Base-by-base conservation (phyloP, 2,329 filamentous ascomycete genomes). In the Cladosporium cucumerinum region DNA sequence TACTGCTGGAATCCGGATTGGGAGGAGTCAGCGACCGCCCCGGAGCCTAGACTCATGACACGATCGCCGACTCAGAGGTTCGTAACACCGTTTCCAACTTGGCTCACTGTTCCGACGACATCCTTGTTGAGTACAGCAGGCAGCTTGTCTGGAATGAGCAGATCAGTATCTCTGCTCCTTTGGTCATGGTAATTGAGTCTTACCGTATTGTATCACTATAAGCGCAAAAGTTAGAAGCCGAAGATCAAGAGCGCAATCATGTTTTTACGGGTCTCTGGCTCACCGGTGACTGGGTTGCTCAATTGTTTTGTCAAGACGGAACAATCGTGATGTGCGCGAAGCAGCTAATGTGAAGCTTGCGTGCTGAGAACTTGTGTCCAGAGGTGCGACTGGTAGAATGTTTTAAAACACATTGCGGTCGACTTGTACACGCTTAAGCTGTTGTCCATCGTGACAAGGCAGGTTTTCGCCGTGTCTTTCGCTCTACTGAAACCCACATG, bases 161-260 rank as follows among this genome's bases (percentile, higher is more conserved):
- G 28, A 21, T 46, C 59, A 16, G 43, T 51, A 14, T 61, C 59
- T 26, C 59, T 52, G 30, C 59, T 61, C 30, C 59, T 12, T 26
- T 61, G 59, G 8, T 61, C 59, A 25, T 61, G 59, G 23, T 46
- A 46, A 23, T 61, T 61, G 10, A 61, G 59, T 14, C 59, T 46
- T 61, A 28, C 5, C 7, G 28, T 10, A 25, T 3, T 3, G 11
- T 5, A 23, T 36, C 16, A 52, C 23, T 3, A 52, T 14, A 5
- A 16, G n/a, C 10, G 39, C n/a, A 11, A 21, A 6, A 46, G 39
- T n/a, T 11, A 46, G 10, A n/a, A 21, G 18, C 8, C 7, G 39
- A 11, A 43, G n/a, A 11, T 46, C 39, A 46, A 21, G 1, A 11
- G 12, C 7, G 18, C n/a, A 1, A 11, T 21, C n/a, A 36, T 11